phyloP scores from a whole-genome alignment of 768 basidiomycete genomes.

The Russula vinacea region DNA sequence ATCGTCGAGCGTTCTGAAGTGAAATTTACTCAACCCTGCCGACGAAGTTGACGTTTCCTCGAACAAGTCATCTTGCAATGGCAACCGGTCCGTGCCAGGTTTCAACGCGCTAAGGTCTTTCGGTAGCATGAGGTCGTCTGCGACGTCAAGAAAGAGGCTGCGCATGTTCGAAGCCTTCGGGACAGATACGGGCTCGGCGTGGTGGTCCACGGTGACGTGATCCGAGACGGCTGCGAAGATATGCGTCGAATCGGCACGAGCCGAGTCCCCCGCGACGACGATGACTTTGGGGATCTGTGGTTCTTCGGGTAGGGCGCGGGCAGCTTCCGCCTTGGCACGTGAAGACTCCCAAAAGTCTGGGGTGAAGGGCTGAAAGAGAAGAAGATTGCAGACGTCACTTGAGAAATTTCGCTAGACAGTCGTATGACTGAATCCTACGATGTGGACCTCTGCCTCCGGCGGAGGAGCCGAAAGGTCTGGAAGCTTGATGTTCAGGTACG shows the following conservation, averaged over 20 bases:
- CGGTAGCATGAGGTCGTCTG: constrained; percentile 41
- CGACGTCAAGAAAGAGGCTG: constrained; percentile 39
- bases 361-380: constrained; percentile 48
- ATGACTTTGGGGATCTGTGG: constrained; percentile 47
- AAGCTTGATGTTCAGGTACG: constrained; percentile 49
- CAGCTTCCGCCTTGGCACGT: constrained; percentile 36
- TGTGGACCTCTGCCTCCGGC: constrained; percentile 48
- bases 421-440: constrained; percentile 46
- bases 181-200: not conserved
- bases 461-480: constrained; percentile 52
- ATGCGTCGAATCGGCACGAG: constrained; percentile 48
- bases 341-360: constrained; percentile 59
- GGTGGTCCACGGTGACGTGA: constrained; percentile 27
- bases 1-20: constrained; percentile 39
- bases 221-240: constrained; percentile 37
- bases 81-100: constrained; percentile 7
- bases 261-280: constrained; percentile 47
- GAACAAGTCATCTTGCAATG: constrained; percentile 24
- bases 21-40: constrained; percentile 2
- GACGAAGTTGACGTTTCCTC: constrained; percentile 17
- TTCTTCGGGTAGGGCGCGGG: constrained; percentile 31
- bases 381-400: constrained; percentile 10
- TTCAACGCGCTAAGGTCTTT: constrained; percentile 20
- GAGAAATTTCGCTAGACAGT: constrained; percentile 18
- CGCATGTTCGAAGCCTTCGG: constrained; percentile 22